phyloP scores from a whole-genome alignment of 1,284 basidiomycete species.

The Naganishia liquefaciens region DNA sequence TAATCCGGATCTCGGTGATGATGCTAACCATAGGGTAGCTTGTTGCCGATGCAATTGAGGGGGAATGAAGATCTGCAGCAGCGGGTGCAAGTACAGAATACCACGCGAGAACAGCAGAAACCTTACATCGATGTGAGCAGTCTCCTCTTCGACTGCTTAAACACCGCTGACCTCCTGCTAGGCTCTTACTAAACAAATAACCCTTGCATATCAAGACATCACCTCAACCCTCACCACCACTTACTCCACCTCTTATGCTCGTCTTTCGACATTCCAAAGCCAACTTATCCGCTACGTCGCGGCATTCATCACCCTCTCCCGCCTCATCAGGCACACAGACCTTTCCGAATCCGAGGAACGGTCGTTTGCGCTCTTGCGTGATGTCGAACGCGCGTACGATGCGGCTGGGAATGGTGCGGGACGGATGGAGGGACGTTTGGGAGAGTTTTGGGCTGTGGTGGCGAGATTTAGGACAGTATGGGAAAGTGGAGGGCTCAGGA shows the following conservation, averaged over 20 bases:
- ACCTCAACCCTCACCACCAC: slow-evolving; percentile 25
- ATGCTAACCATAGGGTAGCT: not conserved
- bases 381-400: slow-evolving; percentile 29
- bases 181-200: slow-evolving; percentile 29
- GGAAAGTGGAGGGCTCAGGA: slow-evolving; percentile 22
- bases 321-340: slow-evolving; percentile 25
- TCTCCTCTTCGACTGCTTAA: no score
- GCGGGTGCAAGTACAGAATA: slow-evolving; percentile 30
- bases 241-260: slow-evolving; percentile 22
- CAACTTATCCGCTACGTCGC: slow-evolving; percentile 27
- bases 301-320: slow-evolving; percentile 22
- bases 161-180: slow-evolving; percentile 1
- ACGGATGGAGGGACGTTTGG: slow-evolving; percentile 29
- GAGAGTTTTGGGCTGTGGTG: slow-evolving; percentile 30
- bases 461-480: slow-evolving; percentile 26
- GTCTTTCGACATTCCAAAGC: slow-evolving; percentile 24
- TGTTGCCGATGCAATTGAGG: slow-evolving; percentile 28
- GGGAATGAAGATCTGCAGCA: slow-evolving; percentile 31
- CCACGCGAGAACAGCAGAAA: slow-evolving; percentile 27
- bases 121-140: slow-evolving; percentile 29
- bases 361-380: slow-evolving; percentile 25
- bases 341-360: slow-evolving; percentile 29
- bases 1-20: not conserved
- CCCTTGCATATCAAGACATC: slow-evolving; percentile 30
- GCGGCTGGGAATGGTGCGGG: slow-evolving; percentile 29